Base-by-base conservation (phyloP, 176 grass and related monocot genomes). In the Areca catechu region DNA sequence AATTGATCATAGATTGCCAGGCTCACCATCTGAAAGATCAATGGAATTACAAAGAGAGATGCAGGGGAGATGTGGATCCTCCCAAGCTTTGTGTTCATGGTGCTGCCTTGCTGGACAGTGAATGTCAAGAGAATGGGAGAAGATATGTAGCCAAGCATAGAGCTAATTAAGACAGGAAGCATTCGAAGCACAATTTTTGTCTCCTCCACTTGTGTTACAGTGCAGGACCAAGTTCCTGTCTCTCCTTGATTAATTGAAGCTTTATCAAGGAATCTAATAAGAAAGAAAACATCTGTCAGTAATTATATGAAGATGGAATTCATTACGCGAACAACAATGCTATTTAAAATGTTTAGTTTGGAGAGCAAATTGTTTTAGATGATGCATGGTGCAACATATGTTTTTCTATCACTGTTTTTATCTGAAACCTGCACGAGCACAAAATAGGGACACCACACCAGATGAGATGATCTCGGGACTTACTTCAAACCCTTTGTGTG, bases 71-170 rank as follows among this genome's bases (percentile, higher is more conserved):
- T 66, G 23, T 62, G 56, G 21, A 89, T 58, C 1, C 52, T 47
- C 2, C 90, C 90, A 0, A 95, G 71, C 20, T 14, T 74, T 0
- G 74, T 95, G 76, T 95, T 74, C 71, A 89, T 95, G 24, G 80
- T 84, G 24, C 58, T 79, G 3, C 90, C 90, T 77, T 95, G 90
- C 75, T 95, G 82, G 15, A 95, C 79, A 0, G 86, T 83, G 50
- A 95, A 63, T 4, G 74, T 95, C 24, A 95, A 49, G 43, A 95
- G 63, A 1, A 89, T 63, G 0, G 67, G 64, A 21, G 52, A 64
- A 21, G 77, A 86, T 9, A 89, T 71, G 53, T 76, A 80, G 0
- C 90, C 71, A 1, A 89, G 37, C 4, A 85, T 17, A 0, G 90
- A 65, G 5, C 76, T 95, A 12, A 95, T 49, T 71, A 89, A 89